Base-by-base conservation (phyloP, 139 green algal genomes). In the Tetradesmus obliquus region DNA sequence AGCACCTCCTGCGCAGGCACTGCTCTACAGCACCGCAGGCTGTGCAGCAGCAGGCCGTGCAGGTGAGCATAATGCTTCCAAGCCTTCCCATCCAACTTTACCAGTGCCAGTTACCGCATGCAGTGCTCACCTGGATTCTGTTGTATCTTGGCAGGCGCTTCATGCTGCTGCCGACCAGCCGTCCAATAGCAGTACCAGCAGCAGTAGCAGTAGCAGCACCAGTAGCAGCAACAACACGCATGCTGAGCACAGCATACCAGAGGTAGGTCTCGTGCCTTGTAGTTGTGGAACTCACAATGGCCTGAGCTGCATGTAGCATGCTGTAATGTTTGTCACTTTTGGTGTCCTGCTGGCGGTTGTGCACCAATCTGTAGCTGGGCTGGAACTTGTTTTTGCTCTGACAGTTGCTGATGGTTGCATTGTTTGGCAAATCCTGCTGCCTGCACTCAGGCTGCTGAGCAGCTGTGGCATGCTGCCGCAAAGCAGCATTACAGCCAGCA, bases 1-100 rank as follows among this genome's bases (percentile, higher is more conserved):
- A 87, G 55, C 55, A 87, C 20, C 82, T 87, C 54, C 10, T 51
- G 82, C 82, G 51, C 83, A 74, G 19, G 83, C 83, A 88, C 54
- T 88, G 9, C 7, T n/a, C 57, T n/a, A 5, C 57, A 74, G 54
- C 55, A 72, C 55, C 83, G 76, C 20, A 76, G 53, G 83, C 20
- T 88, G 55, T 51, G 32, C 76, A 66, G 83, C 81, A 86, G 81
- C 20, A 60, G 15, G 81, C 81, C 10, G 66, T 76, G 66, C 66
- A 76, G 17, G 66, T 76, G 5, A 6, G 66, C 15, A 24, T 12
- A 76, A 6, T 20, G 2, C 15, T 24, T 17, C 5, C 8, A 2
- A 32, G n/a, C 3, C n/a, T 54, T 55, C 2, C 1, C 7, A n/a
- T 82, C n/a, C 32, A 45, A 45, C 32, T 45, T 45, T 82, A n/a